Base-by-base conservation (phyloP, 164 flowering plant species). In the Akebia trifoliata region DNA sequence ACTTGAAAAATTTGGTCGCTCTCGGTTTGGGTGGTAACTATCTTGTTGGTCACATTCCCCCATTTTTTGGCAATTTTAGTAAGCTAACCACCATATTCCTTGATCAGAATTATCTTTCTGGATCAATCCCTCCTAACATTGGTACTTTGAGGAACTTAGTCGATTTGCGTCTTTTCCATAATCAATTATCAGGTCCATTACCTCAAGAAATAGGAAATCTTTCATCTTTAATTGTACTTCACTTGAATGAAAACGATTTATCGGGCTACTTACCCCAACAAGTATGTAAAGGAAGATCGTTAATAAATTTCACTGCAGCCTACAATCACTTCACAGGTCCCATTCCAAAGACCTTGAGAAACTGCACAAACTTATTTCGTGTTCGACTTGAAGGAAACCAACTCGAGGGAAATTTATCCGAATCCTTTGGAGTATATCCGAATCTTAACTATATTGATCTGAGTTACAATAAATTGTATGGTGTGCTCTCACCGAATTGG, bases 191-290 rank as follows among this genome's bases (percentile, higher is more conserved):
- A 0, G 69, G 59, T 38, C 18, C 61, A 14, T 25, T 66, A 12
- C 64, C 68, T 1, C 57, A 0, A 21, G 57, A 54, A 37, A 21
- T 54, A 4, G 25, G 25, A 8, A 54, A 35, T 54, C 31, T 35
- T 5, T 17, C 43, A n/a, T n/a, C n/a, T n/a, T n/a, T n/a, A n/a
- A n/a, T n/a, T n/a, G n/a, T n/a, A n/a, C n/a, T n/a, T n/a, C 18
- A 54, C 1, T 22, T 54, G 30, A 9, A 17, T 24, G 30, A 6
- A 6, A 54, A 54, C 58, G 21, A 38, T 22, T 28, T 54, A 11
- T 36, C 45, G 3, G 58, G 58, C 31, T 9, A 12, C 38, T 54
- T 54, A 54, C 58, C 58, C 4, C 44, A 54, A 9, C 17, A 36
- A 2, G 2, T 54, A 36, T 54, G 58, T 28, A 40, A 17, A 21